Conservation (phyloP, 768 basidiomycete species). For the Pleurotus eryngii region DNA sequence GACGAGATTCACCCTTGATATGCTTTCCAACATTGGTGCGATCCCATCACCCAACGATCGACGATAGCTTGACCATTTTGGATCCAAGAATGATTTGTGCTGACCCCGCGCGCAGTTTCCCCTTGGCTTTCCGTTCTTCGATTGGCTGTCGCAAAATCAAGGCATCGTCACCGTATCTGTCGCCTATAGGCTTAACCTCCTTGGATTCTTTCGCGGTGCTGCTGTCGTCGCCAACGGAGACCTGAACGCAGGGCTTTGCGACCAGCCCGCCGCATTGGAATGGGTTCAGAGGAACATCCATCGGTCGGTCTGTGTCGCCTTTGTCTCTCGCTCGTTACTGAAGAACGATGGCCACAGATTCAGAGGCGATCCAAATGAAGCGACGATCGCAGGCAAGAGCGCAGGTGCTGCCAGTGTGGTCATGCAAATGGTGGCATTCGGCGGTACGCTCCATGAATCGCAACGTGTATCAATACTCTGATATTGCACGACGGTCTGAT, state of each 20-base stretch:
- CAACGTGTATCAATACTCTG: background rate
- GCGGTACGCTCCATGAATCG: conserved; percentile 21
- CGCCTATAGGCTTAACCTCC: conserved; percentile 26
- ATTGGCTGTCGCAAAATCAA: conserved; percentile 41
- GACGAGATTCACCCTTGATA: no score
- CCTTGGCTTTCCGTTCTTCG: conserved; percentile 44
- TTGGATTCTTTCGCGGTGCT: conserved; percentile 28
- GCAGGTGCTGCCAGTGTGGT: conserved; percentile 42
- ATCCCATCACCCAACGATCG: no score
- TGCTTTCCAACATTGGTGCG: no score
- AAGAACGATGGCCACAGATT: conserved; percentile 14
- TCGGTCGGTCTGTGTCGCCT: background rate
- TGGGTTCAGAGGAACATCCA: conserved; percentile 38
- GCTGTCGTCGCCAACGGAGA: conserved; percentile 31
- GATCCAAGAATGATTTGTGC: no score
- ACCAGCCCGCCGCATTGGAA: conserved; percentile 36
- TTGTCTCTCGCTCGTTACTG: background rate
- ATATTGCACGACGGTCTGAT: no score
- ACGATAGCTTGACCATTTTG: no score
- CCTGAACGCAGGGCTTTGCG: conserved; percentile 39
- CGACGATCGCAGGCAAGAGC: conserved; percentile 35
- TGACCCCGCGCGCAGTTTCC: no score
- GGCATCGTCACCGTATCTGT: conserved; percentile 32
- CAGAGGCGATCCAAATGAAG: conserved; percentile 28
- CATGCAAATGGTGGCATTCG: conserved; percentile 43